A percentile compares a stretch with the other conserved stretches of the same genome.
Evolutionary conservation across 495 filamentous ascomycete species (phyloP).

Genomic region (Evernia prunastri): DNA sequence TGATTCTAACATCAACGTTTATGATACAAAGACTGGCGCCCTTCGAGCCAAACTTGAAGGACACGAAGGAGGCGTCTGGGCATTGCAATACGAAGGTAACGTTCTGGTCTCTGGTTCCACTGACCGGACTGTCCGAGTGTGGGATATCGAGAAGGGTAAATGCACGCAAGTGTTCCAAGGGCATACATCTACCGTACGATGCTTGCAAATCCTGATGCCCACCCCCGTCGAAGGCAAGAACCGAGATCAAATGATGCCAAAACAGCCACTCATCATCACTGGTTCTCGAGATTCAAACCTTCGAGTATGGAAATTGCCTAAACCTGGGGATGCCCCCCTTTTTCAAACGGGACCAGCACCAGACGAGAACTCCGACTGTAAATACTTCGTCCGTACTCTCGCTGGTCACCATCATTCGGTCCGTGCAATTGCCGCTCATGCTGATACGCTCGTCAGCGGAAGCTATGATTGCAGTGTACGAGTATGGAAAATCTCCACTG

Average conservation of each 20-base stretch:
- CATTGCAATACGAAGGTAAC: slow-evolving; percentile 92
- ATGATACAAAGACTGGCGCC: slow-evolving; percentile 91
- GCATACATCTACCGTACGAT: slow-evolving; percentile 95
- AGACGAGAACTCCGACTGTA: slow-evolving; percentile 72
- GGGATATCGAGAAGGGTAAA: slow-evolving; percentile 87
- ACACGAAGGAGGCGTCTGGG: slow-evolving; percentile 97
- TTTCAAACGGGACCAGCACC: slow-evolving; percentile 67
- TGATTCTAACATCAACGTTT: slow-evolving; percentile 96
- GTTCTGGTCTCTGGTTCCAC: slow-evolving; percentile 93
- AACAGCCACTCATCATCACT: slow-evolving; percentile 91
- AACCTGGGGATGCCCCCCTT: slow-evolving; percentile 63
- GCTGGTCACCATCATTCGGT: slow-evolving; percentile 89
- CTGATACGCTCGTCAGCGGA: slow-evolving; percentile 94
- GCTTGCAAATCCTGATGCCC: slow-evolving; percentile 89
- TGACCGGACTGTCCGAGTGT: slow-evolving; percentile 90
- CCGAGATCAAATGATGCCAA: slow-evolving; percentile 74
- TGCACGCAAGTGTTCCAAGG: slow-evolving; percentile 96
- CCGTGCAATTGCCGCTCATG: slow-evolving; percentile 93
- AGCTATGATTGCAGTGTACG: slow-evolving; percentile 96
- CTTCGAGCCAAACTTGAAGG: slow-evolving; percentile 75
- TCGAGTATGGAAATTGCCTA: slow-evolving; percentile 93
- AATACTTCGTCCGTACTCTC: slow-evolving; percentile 86
- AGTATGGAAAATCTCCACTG: slow-evolving; percentile 96
- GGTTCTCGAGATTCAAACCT: slow-evolving; percentile 93
- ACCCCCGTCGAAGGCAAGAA: slow-evolving; percentile 65